Percentiles rank a stretch among this genome's conserved stretches.
These are phyloP conservation scores for Pseudogymnoascus pannorum DNA, from an alignment of 2,329 filamentous ascomycete species.

Conservation along the genomic window DNA sequence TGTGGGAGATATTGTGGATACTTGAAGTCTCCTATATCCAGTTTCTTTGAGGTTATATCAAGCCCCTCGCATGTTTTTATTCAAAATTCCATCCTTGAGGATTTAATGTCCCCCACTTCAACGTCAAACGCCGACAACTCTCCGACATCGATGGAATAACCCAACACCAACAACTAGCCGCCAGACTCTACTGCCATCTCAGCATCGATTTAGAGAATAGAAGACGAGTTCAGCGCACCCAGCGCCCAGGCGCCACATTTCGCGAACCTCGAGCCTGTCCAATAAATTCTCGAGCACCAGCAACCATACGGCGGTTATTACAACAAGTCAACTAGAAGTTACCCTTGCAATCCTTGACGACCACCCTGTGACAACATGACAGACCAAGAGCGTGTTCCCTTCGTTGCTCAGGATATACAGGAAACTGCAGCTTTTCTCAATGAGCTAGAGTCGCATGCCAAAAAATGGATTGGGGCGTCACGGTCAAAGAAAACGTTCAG, in stretches of 20 bases:
- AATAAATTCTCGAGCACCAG: too few relatives aligned
- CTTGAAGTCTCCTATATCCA: not conserved
- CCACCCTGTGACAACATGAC: slow-evolving; percentile 40
- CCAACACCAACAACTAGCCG: too few relatives aligned
- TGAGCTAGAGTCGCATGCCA: slow-evolving; percentile 57
- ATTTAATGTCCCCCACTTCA: slow-evolving; percentile 2
- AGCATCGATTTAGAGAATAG: too few relatives aligned
- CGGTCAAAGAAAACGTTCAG: slow-evolving; percentile 56
- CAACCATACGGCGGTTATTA: too few relatives aligned
- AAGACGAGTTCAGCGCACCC: too few relatives aligned
- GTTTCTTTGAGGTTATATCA: not conserved
- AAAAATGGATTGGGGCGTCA: slow-evolving; percentile 47
- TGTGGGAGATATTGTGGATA: not conserved
- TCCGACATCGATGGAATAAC: too few relatives aligned
- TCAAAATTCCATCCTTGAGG: not conserved
- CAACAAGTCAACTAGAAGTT: not conserved
- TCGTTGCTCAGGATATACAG: slow-evolving; percentile 59
- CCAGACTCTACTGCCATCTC: too few relatives aligned
- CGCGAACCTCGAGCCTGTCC: too few relatives aligned
- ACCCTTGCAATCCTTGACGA: not conserved
- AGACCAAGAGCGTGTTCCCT: slow-evolving; percentile 46
- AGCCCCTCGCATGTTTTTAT: not conserved
- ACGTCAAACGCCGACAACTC: too few relatives aligned
- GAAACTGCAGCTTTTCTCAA: slow-evolving; percentile 44
- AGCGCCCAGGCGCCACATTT: too few relatives aligned